Evolutionary conservation across 2,329 filamentous ascomycete genomes (phyloP).

Genomic region (Botryotinia globosa): DNA sequence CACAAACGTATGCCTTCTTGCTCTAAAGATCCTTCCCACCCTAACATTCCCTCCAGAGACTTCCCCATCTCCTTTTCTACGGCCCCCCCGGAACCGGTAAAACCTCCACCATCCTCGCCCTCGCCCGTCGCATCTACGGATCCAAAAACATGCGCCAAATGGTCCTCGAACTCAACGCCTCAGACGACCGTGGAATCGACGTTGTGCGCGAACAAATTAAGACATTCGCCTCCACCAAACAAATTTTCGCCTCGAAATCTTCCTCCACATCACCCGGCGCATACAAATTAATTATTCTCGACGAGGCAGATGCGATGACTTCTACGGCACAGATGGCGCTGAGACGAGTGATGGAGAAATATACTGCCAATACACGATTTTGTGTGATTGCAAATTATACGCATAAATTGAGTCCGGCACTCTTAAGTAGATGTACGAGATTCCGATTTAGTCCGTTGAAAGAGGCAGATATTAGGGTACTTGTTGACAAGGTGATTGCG

Average conservation of each 20-base stretch:
- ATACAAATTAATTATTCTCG: slow-evolving; percentile 95
- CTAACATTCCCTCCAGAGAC: slow-evolving; percentile 49
- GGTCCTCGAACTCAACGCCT: slow-evolving; percentile 96
- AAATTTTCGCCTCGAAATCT: slow-evolving; percentile 77
- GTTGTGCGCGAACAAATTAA: slow-evolving; percentile 99
- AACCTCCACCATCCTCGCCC: slow-evolving; percentile 91
- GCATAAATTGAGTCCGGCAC: slow-evolving; percentile 90
- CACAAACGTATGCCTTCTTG: slow-evolving; percentile 59
- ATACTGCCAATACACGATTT: slow-evolving; percentile 95
- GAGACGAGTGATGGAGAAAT: slow-evolving; percentile 97
- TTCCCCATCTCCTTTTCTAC: slow-evolving; percentile 95
- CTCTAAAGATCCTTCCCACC: slow-evolving; percentile 10
- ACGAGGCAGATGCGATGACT: slow-evolving; percentile 99
- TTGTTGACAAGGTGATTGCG: slow-evolving; percentile 87
- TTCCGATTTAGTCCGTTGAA: slow-evolving; percentile 95
- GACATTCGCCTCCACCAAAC: slow-evolving; percentile 96
- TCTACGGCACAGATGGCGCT: slow-evolving; percentile 96
- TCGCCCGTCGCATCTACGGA: slow-evolving; percentile 91
- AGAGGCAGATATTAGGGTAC: slow-evolving; percentile 74
- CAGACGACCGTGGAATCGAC: slow-evolving; percentile 95
- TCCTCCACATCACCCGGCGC: slow-evolving; percentile 56
- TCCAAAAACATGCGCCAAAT: slow-evolving; percentile 92
- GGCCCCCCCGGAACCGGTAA: slow-evolving; percentile 96
- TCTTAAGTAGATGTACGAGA: slow-evolving; percentile 88
- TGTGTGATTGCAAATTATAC: slow-evolving; percentile 99